Conservation (phyloP, 2,329 filamentous ascomycete genomes). For the Botrytis elliptica region DNA sequence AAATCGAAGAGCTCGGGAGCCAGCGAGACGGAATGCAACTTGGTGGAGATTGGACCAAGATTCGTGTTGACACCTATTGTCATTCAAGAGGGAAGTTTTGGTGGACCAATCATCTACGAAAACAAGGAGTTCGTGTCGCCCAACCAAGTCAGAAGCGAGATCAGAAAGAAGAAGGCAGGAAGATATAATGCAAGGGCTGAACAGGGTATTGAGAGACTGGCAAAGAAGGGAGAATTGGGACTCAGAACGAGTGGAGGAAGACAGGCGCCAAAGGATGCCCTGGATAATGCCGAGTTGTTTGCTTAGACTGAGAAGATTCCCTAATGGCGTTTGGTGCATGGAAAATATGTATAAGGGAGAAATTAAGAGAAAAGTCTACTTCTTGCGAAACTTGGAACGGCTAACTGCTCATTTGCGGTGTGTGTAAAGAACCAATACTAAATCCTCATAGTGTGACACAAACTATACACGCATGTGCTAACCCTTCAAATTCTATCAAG, state of each 20-base stretch:
- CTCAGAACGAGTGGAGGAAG: slow-evolving; percentile 65
- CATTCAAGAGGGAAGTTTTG: slow-evolving; percentile 92
- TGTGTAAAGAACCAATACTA: not conserved
- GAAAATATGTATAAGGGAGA: slow-evolving; percentile 14
- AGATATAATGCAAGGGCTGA: slow-evolving; percentile 77
- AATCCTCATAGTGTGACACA: not conserved
- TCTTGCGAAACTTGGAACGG: not conserved
- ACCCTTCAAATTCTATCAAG: not conserved
- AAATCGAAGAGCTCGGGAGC: slow-evolving; percentile 43
- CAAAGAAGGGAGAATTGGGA: slow-evolving; percentile 75
- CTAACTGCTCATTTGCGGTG: slow-evolving; percentile 1
- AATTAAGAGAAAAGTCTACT: not conserved
- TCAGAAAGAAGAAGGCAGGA: slow-evolving; percentile 72
- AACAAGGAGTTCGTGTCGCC: slow-evolving; percentile 97
- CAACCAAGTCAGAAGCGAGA: slow-evolving; percentile 85
- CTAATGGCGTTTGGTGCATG: slow-evolving; percentile 22
- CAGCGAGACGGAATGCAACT: slow-evolving; percentile 71
- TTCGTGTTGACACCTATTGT: slow-evolving; percentile 93
- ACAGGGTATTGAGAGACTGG: slow-evolving; percentile 66
- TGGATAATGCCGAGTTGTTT: slow-evolving; percentile 78
- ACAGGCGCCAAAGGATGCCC: slow-evolving; percentile 61
- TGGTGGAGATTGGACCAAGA: slow-evolving; percentile 91
- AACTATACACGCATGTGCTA: not conserved
- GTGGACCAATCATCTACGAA: slow-evolving; percentile 95
- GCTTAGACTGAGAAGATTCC: slow-evolving; percentile 47